Percentiles rank a stretch among this genome's conserved stretches.
phyloP scores from a whole-genome alignment of 2,329 filamentous ascomycete species.

The Knoxdaviesia capensis region DNA sequence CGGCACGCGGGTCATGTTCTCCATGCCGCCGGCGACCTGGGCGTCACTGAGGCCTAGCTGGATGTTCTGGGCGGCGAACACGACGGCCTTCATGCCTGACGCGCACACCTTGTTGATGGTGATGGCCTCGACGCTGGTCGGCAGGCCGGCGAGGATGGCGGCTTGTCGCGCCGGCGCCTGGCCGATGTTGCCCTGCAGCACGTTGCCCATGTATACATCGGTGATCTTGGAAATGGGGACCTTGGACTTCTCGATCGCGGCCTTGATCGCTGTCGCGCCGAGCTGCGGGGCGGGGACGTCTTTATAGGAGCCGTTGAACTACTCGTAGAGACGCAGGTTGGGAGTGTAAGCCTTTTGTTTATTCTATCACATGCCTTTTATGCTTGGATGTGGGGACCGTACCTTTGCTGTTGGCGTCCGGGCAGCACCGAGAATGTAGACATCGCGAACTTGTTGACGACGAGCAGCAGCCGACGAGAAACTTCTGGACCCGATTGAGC shows the following conservation, averaged over 20 bases:
- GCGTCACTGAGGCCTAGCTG: slow-evolving; percentile 78
- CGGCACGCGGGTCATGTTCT: slow-evolving; percentile 89
- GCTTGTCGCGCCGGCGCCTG: slow-evolving; percentile 89
- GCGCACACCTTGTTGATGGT: slow-evolving; percentile 98
- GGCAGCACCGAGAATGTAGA: slow-evolving; percentile 80
- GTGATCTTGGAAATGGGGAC: slow-evolving; percentile 65
- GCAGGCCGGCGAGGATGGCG: slow-evolving; percentile 67
- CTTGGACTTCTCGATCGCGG: slow-evolving; percentile 69
- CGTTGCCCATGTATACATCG: slow-evolving; percentile 96
- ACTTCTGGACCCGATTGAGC: slow-evolving; percentile 3
- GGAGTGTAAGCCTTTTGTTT: slow-evolving; percentile 1
- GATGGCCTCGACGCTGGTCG: slow-evolving; percentile 62
- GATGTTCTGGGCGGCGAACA: slow-evolving; percentile 81
- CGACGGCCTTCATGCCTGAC: slow-evolving; percentile 82
- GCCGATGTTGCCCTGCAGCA: slow-evolving; percentile 64
- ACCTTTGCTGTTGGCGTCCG: slow-evolving; percentile 84
- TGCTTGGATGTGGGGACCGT: slow-evolving; percentile 3
- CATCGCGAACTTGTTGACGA: slow-evolving; percentile 59
- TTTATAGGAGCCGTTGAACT: slow-evolving; percentile 90
- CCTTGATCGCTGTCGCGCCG: slow-evolving; percentile 78
- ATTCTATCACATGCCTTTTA: not conserved
- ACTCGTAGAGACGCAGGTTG: not conserved
- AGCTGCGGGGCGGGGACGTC: slow-evolving; percentile 72
- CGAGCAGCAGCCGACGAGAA: slow-evolving; percentile 25
- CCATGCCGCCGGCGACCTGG: slow-evolving; percentile 88